Conservation (phyloP, 108 stramenopile species). For the Nannochloropsis gaditana region DNA sequence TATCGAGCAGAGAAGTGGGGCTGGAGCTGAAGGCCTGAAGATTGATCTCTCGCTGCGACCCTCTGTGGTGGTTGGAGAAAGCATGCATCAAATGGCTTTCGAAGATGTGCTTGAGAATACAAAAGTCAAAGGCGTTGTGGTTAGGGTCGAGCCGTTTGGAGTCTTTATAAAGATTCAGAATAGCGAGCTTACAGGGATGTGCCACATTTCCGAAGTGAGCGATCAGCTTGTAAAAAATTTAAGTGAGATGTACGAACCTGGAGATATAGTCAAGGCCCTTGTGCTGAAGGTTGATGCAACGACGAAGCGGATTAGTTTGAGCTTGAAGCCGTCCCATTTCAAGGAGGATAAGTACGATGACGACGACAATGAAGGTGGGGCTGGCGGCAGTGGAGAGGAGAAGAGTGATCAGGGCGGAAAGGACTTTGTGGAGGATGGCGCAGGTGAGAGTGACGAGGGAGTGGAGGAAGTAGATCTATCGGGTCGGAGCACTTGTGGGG, state of each 20-base stretch:
- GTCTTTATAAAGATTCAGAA: conserved; percentile 79
- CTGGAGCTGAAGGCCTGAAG: conserved; percentile 66
- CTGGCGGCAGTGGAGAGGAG: conserved; percentile 18
- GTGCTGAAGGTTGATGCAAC: conserved; percentile 63
- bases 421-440: background rate
- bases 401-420: conserved; percentile 35
- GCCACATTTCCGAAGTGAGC: conserved; percentile 80
- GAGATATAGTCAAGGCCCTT: conserved; percentile 84
- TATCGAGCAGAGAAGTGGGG: conserved; percentile 65
- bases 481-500: background rate
- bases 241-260: conserved; percentile 68
- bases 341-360: conserved; percentile 36
- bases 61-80: conserved; percentile 58
- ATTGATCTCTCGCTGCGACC: conserved; percentile 76
- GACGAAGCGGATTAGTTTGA: conserved; percentile 53
- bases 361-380: conserved; percentile 34
- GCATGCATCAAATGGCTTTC: conserved; percentile 54
- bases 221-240: conserved; percentile 72
- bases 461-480: background rate
- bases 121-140: conserved; percentile 78
- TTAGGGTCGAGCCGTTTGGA: conserved; percentile 75
- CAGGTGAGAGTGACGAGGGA: background rate
- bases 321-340: conserved; percentile 88
- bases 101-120: conserved; percentile 66
- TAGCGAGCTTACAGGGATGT: conserved; percentile 78